Percentiles rank a stretch among this genome's conserved stretches.
Conservation (phyloP, 208 protist species). For the Vickermania ingenoplastis region DNA sequence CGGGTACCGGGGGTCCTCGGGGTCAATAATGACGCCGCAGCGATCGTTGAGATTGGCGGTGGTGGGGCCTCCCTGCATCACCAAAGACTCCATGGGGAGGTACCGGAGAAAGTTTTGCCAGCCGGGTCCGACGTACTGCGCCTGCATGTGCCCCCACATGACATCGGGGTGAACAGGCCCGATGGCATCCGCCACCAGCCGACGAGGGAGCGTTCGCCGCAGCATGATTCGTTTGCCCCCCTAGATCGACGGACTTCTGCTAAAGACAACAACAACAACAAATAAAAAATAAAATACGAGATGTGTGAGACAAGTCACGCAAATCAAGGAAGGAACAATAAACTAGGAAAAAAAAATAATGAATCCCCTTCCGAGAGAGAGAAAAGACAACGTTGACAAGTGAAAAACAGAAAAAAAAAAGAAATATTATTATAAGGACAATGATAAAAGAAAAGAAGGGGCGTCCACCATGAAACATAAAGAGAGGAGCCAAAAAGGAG, state of each 20-base stretch:
- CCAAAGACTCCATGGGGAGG: conserved; percentile 60
- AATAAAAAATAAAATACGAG: background rate
- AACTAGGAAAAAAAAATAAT: too few species aligned
- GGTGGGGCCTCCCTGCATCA: conserved; percentile 61
- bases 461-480: too few species aligned
- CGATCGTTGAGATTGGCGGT: conserved; percentile 79
- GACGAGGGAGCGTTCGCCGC: conserved; percentile 27
- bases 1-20: conserved; percentile 77
- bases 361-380: too few species aligned
- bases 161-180: conserved; percentile 74
- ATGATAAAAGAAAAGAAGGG: too few species aligned
- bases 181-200: conserved; percentile 46
- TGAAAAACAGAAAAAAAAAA: too few species aligned
- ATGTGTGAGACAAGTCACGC: too few species aligned
- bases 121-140: conserved; percentile 69
- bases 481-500: too few species aligned
- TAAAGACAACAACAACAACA: too few species aligned
- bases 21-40: conserved; percentile 58
- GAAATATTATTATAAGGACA: too few species aligned
- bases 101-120: conserved; percentile 67
- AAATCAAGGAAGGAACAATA: too few species aligned
- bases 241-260: too few species aligned
- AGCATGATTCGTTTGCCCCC: conserved; percentile 31
- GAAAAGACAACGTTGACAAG: too few species aligned
- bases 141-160: conserved; percentile 73